phyloP scores from a whole-genome alignment of 192 early-diverging fungal species.

The Neocallimastix lanati region DNA sequence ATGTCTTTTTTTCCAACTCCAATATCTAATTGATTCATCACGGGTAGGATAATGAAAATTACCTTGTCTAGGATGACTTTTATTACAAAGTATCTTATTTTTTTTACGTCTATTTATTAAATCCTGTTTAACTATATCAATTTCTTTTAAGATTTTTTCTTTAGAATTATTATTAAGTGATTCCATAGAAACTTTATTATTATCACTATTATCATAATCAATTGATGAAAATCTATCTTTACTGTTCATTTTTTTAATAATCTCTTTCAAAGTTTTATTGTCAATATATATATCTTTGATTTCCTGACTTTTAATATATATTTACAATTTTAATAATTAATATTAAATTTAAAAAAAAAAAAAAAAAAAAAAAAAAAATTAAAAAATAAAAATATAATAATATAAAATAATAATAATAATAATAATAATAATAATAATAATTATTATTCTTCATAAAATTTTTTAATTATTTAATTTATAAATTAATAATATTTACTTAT shows the following conservation, averaged over 20 bases:
- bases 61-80: not conserved
- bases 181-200: not conserved
- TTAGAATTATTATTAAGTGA: not conserved
- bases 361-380: too few species aligned
- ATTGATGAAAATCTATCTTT: not conserved
- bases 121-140: not conserved
- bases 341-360: too few species aligned
- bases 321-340: too few species aligned
- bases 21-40: not conserved
- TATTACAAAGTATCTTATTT: not conserved
- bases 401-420: too few species aligned
- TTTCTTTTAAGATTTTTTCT: not conserved
- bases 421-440: too few species aligned
- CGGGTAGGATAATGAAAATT: not conserved
- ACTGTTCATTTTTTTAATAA: not conserved
- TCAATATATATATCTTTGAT: not conserved
- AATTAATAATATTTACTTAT: too few species aligned
- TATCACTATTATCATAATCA: not conserved
- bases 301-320: not conserved
- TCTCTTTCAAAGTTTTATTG: not conserved
- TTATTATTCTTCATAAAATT: too few species aligned
- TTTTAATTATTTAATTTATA: too few species aligned
- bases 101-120: not conserved
- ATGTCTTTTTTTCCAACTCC: not conserved
- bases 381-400: too few species aligned